Percentiles rank a stretch among this genome's conserved stretches.
Conservation (phyloP, 495 filamentous ascomycete genomes). For the Penicillium lagena region DNA sequence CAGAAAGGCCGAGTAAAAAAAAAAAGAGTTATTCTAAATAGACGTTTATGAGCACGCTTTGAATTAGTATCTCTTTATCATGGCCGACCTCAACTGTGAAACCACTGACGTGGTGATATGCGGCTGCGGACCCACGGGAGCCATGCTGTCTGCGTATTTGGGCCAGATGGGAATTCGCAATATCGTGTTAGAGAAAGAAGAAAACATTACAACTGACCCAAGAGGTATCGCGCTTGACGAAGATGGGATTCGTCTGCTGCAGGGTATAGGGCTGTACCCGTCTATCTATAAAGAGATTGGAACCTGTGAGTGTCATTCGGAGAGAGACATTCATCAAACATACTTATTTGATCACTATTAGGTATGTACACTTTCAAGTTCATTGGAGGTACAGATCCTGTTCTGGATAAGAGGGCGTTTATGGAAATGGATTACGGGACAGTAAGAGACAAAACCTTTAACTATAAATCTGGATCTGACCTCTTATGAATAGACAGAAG, state of each 20-base stretch:
- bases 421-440: conserved; percentile 23
- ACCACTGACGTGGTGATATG: conserved; percentile 34
- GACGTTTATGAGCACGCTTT: too few species aligned
- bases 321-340: too few species aligned
- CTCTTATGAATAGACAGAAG: conserved; percentile 15
- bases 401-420: conserved; percentile 14
- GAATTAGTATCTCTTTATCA: background rate
- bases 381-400: conserved; percentile 12
- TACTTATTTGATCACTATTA: background rate
- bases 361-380: conserved; percentile 23
- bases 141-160: conserved; percentile 30
- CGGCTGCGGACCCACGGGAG: conserved; percentile 32
- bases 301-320: conserved; percentile 12
- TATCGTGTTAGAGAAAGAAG: conserved; percentile 38
- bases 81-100: conserved; percentile 10
- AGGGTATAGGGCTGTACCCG: conserved; percentile 37
- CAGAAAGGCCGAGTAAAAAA: too few species aligned
- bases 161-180: conserved; percentile 16
- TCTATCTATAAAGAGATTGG: conserved; percentile 28
- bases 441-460: conserved; percentile 3
- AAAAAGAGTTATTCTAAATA: too few species aligned
- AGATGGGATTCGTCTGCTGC: conserved; percentile 42
- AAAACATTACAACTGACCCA: conserved; percentile 41
- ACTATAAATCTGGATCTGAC: background rate
- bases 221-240: conserved; percentile 45